These are phyloP conservation scores for Russula compacta DNA, from an alignment of 768 basidiomycete species.

Conservation along the genomic window DNA sequence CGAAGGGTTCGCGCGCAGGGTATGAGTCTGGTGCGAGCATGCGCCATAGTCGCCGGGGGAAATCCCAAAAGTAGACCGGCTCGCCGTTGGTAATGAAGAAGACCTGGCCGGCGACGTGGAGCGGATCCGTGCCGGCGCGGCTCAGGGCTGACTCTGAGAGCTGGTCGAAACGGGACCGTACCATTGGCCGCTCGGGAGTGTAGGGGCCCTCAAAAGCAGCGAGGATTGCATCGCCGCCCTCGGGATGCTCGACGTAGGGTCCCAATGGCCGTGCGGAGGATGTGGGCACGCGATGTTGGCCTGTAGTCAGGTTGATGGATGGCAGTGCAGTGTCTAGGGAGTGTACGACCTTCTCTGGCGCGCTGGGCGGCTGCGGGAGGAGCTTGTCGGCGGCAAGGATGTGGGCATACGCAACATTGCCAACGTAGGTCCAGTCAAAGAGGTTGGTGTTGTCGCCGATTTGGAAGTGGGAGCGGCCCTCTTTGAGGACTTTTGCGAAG, in stretches of 20 bases:
- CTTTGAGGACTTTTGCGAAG: conserved; percentile 69
- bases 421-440: conserved; percentile 95
- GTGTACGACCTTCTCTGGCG: conserved; percentile 28
- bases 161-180: conserved; percentile 77
- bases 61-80: conserved; percentile 95
- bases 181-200: conserved; percentile 42
- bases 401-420: conserved; percentile 90
- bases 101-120: conserved; percentile 83
- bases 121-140: conserved; percentile 42
- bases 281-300: conserved; percentile 62
- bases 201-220: conserved; percentile 44
- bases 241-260: conserved; percentile 58
- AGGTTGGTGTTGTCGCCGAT: conserved; percentile 90
- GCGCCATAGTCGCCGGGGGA: conserved; percentile 72
- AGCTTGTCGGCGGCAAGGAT: conserved; percentile 89
- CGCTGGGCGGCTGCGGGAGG: conserved; percentile 39
- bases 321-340: conserved; percentile 45
- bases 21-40: conserved; percentile 33
- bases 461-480: conserved; percentile 83
- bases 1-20: conserved; percentile 44
- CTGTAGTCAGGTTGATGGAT: conserved; percentile 55
- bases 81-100: conserved; percentile 99
- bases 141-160: conserved; percentile 52
- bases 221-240: conserved; percentile 48
- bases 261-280: conserved; percentile 75